phyloP scores from a whole-genome alignment of 1,139 yeast species.

The Ogataea hybrid region DNA sequence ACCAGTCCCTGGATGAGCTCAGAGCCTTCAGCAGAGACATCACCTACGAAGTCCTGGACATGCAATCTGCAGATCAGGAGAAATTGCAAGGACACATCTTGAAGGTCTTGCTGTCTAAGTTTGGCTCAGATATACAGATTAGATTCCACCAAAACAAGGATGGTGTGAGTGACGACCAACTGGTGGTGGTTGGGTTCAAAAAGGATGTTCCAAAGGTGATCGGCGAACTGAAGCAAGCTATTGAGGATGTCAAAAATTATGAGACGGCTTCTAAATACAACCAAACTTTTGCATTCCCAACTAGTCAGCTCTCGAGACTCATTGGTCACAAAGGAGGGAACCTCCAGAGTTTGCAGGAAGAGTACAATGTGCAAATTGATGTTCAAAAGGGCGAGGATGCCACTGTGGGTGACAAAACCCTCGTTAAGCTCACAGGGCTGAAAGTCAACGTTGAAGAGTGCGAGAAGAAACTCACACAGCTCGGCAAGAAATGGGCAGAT shows the following conservation, averaged over 20 bases:
- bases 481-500: slow-evolving; percentile 81
- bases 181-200: slow-evolving; percentile 62
- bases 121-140: slow-evolving; percentile 37
- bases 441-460: slow-evolving; percentile 80
- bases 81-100: slow-evolving; percentile 54
- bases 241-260: slow-evolving; percentile 65
- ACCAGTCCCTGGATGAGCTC: slow-evolving; percentile 50
- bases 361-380: slow-evolving; percentile 77
- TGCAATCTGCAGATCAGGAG: slow-evolving; percentile 58
- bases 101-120: slow-evolving; percentile 28
- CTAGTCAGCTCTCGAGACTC: slow-evolving; percentile 66
- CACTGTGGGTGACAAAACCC: slow-evolving; percentile 47
- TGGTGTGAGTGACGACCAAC: slow-evolving; percentile 49
- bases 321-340: slow-evolving; percentile 89
- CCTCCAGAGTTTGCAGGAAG: slow-evolving; percentile 67
- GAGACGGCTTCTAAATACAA: slow-evolving; percentile 58
- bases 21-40: slow-evolving; percentile 60
- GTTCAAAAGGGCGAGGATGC: slow-evolving; percentile 47
- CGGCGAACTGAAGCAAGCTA: slow-evolving; percentile 51
- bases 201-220: slow-evolving; percentile 52
- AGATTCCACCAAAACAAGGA: slow-evolving; percentile 41
- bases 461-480: slow-evolving; percentile 52
- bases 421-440: slow-evolving; percentile 60
- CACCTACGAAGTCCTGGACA: slow-evolving; percentile 47
- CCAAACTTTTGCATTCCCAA: slow-evolving; percentile 60